phyloP scores from a whole-genome alignment of 1,284 basidiomycete genomes.

The Ustilago tritici region DNA sequence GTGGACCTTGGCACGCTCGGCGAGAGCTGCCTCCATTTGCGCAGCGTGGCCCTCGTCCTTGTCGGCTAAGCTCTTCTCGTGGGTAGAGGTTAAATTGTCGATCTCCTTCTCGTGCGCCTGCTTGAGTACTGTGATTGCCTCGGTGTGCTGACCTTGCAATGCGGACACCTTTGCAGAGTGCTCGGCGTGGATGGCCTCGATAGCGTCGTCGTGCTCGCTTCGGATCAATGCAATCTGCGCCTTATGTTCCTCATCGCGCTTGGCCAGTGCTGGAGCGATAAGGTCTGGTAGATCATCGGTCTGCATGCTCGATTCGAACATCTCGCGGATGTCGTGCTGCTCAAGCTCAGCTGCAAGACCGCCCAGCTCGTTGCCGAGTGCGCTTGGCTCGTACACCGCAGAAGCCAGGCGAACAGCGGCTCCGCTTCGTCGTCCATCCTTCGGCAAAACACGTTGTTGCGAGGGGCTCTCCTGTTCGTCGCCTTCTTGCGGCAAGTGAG shows the following conservation, averaged over 20 bases:
- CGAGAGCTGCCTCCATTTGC: conserved; percentile 34
- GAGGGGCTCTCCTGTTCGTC: conserved; percentile 34
- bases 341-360: conserved; percentile 37
- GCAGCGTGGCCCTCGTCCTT: conserved; percentile 37
- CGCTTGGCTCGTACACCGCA: conserved; percentile 46
- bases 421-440: conserved; percentile 37
- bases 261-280: conserved; percentile 39
- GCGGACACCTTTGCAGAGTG: conserved; percentile 44
- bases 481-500: conserved; percentile 21
- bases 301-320: conserved; percentile 36
- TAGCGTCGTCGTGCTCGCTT: conserved; percentile 43
- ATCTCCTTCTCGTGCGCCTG: conserved; percentile 38
- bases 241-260: conserved; percentile 45
- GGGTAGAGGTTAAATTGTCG: conserved; percentile 22
- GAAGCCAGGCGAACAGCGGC: conserved; percentile 42
- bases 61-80: conserved; percentile 29
- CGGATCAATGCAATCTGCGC: conserved; percentile 36
- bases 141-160: conserved; percentile 36
- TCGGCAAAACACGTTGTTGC: conserved; percentile 32
- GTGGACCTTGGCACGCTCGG: conserved; percentile 51
- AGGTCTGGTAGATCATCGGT: conserved; percentile 52
- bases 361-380: conserved; percentile 56
- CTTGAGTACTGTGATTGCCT: conserved; percentile 38
- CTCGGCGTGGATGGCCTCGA: conserved; percentile 32
- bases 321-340: conserved; percentile 26